Evolutionary conservation across 2,329 filamentous ascomycete genomes (phyloP), one percentile per base, ranked within the genome.

Genomic region (Metarhizium anisopliae): DNA sequence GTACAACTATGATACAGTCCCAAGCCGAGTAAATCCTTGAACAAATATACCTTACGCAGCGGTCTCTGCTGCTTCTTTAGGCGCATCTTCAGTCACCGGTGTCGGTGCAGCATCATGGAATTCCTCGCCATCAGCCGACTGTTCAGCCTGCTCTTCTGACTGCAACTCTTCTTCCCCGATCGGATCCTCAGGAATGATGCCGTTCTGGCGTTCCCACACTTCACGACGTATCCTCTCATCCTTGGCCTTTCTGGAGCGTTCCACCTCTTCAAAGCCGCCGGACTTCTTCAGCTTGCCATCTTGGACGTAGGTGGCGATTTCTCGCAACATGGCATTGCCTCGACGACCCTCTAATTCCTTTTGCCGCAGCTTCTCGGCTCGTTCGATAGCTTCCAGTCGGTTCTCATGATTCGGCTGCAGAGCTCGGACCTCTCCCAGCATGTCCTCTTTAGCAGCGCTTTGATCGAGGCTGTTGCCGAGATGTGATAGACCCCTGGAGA

Each of bases 241-340:
- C 69, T 93, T 95, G 40, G 85, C 82, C 67, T 86, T 87, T 52
- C 94, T 80, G 50, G 90, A 78, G 54, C 94, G 81, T 73, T 99
- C 94, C 0, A 92, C 87, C 73, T 99, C 94, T 69, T 97, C 94
- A 52, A 96, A 86, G 0, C 94, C 94, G 45, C 94, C 94, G 14
- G 88, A 92, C 79, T 97, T 97, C 80, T 96, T 97, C 62, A 99
- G 76, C 71, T 89, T 94, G 56, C 90, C 90, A 65, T 96, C 90
- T 60, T 89, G 82, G 1, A 97, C 93, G 67, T 97, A 99, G 36
- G 74, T 80, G 16, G 84, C 82, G 8, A 99, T 81, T 70, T 99
- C 94, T 63, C 89, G 89, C 69, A 89, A 90, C 66, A 99, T 86
- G 35, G 80, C 78, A 63, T 90, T 89, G 40, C 86, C 89, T 30